phyloP scores from a whole-genome alignment of 495 filamentous ascomycete species.

The Penicillium maclennaniae region DNA sequence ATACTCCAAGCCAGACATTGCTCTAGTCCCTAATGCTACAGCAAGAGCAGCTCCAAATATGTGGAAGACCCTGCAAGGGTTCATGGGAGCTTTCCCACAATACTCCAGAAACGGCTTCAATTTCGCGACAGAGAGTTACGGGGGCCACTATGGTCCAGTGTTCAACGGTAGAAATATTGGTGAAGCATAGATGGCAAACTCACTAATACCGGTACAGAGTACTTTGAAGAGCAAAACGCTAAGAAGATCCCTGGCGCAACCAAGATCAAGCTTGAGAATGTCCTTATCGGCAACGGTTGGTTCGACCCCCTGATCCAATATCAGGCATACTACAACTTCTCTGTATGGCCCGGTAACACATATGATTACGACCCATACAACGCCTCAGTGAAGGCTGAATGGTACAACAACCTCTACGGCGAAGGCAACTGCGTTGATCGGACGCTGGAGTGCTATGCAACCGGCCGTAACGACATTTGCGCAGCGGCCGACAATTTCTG shows the following conservation, averaged over 20 bases:
- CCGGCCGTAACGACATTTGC: conserved; percentile 47
- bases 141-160: conserved; percentile 58
- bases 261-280: conserved; percentile 51
- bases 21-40: conserved; percentile 53
- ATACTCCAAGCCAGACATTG: conserved; percentile 48
- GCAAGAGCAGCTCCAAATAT: conserved; percentile 52
- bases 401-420: conserved; percentile 61
- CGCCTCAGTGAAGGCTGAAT: conserved; percentile 37
- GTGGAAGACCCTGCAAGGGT: conserved; percentile 59
- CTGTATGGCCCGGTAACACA: conserved; percentile 52
- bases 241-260: conserved; percentile 31
- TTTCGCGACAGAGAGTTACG: conserved; percentile 58
- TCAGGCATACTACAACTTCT: conserved; percentile 62
- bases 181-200: conserved; percentile 51
- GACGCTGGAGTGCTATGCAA: conserved; percentile 45
- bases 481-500: conserved; percentile 51
- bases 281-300: conserved; percentile 58
- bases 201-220: conserved; percentile 21
- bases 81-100: conserved; percentile 60
- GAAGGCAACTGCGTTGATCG: conserved; percentile 57
- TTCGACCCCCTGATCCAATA: conserved; percentile 59
- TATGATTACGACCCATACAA: conserved; percentile 56
- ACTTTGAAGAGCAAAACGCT: conserved; percentile 34
- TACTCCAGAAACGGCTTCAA: conserved; percentile 54
- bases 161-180: conserved; percentile 38